These are phyloP conservation scores for Cicer bijugum DNA, from an alignment of 306 rosid genomes.

Conservation along the genomic window DNA sequence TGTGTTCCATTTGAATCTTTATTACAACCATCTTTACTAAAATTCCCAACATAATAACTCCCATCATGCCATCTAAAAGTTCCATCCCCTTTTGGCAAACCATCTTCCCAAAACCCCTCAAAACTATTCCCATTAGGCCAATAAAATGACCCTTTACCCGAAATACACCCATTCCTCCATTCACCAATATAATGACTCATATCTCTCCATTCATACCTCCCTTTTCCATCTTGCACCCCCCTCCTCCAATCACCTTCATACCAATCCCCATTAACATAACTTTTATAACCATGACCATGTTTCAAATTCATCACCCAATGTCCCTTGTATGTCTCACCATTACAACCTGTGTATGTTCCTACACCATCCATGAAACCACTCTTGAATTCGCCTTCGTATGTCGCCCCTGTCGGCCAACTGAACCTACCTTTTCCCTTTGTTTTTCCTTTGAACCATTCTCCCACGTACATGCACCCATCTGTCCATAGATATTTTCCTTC, in stretches of 20 bases:
- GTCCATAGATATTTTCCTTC: conserved; percentile 84
- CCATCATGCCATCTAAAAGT: conserved; percentile 76
- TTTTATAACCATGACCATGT: conserved; percentile 76
- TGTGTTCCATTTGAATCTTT: conserved; percentile 66
- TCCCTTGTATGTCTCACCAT: conserved; percentile 79
- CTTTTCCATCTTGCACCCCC: conserved; percentile 74
- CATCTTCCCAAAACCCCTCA: conserved; percentile 84
- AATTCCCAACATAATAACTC: conserved; percentile 69
- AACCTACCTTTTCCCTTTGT: conserved; percentile 83
- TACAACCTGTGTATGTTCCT: conserved; percentile 65
- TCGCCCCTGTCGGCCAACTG: conserved; percentile 93
- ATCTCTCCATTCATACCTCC: conserved; percentile 78
- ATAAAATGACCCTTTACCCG: conserved; percentile 71
- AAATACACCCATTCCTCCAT: conserved; percentile 78
- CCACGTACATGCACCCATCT: conserved; percentile 87
- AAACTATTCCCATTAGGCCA: conserved; percentile 73
- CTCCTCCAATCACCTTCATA: conserved; percentile 85
- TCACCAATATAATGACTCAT: conserved; percentile 75
- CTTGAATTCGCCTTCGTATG: conserved; percentile 91
- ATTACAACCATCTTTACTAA: conserved; percentile 57
- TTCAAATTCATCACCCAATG: conserved; percentile 81
- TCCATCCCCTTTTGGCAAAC: conserved; percentile 75
- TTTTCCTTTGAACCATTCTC: conserved; percentile 81
- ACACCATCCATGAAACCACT: conserved; percentile 80
- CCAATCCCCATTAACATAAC: conserved; percentile 67